Base-by-base conservation (phyloP, 305 asterid species). In the Fraxinus paxiana region DNA sequence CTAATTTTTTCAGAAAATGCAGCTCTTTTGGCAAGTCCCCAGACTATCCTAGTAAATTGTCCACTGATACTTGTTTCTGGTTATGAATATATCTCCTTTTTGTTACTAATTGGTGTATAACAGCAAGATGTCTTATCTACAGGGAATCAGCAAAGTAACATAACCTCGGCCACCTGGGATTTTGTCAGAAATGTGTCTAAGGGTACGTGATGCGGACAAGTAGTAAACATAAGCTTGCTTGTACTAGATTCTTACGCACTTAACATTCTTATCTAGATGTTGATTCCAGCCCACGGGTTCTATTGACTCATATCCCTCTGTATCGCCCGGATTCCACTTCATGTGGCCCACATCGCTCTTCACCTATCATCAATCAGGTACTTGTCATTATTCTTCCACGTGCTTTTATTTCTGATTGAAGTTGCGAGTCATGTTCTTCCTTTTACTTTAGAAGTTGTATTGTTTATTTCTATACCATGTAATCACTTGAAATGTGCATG, bases 301-400 rank as follows among this genome's bases (percentile, higher is more conserved):
- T 96, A 79, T 87, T 94, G 92, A 94, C 94, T 87, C 99, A 96
- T 86, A 94, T 96, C 77, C 98, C 99, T 48, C 81, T 96, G 80
- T 90, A 91, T 87, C 95, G 99, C 69, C 87, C 92, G 24, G 97
- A 93, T 86, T 82, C 85, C 88, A 94, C 97, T 80, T 87, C 91
- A 18, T 96, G 99, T 48, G 98, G 98, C 81, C 92, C 96, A 77
- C 85, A 86, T 83, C 97, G 99, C 72, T 84, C 90, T 77, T 94
- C 98, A 31, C 83, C 92, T 17, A 79, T 92, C 81, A 94, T 94
- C 87, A 94, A 96, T 87, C 99, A 96, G 94, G 98, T 92, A 87
- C 31, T 48, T 67, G 37, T 75, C 63, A 13, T 30, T 84, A 81
- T 30, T 61, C 43, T 81, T 56, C 43, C 28, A 1, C 12, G 35